A percentile compares a stretch with the other conserved stretches of the same genome.
phyloP scores from a whole-genome alignment of 352 stramenopile genomes.

The Pythium folliculosum region DNA sequence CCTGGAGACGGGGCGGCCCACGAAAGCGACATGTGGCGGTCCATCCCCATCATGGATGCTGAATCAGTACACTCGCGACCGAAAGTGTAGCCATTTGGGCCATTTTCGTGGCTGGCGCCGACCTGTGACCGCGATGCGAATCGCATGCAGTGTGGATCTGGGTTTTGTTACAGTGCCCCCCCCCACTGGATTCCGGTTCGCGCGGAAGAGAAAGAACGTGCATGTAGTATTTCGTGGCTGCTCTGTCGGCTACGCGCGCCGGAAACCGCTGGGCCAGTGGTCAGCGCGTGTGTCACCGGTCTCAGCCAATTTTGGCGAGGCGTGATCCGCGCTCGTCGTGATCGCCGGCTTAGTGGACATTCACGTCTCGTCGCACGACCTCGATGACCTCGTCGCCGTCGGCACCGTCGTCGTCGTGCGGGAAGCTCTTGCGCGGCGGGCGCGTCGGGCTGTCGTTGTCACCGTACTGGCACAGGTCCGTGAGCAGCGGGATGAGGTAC shows the following conservation, averaged over 20 bases:
- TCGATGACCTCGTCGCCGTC: slow-evolving; percentile 76
- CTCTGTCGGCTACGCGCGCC: too few species aligned
- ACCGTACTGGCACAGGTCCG: slow-evolving; percentile 64
- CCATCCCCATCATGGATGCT: background rate
- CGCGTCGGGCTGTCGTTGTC: slow-evolving; percentile 41
- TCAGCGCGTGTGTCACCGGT: too few species aligned
- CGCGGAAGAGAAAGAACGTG: background rate
- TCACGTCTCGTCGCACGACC: slow-evolving; percentile 66
- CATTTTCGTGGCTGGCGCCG: background rate
- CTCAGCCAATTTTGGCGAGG: too few species aligned
- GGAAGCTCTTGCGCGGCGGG: slow-evolving; percentile 47
- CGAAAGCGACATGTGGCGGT: background rate
- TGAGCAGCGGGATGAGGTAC: slow-evolving; percentile 82
- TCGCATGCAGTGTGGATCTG: too few species aligned
- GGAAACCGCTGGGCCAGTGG: too few species aligned
- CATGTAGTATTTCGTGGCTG: background rate
- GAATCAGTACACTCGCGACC: slow-evolving; percentile 5
- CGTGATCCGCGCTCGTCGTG: too few species aligned
- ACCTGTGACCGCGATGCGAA: too few species aligned
- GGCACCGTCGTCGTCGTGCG: slow-evolving; percentile 33
- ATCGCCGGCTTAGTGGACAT: slow-evolving; percentile 36
- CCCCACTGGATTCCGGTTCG: too few species aligned
- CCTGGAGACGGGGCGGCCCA: slow-evolving; percentile 7
- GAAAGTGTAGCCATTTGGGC: slow-evolving; percentile 10
- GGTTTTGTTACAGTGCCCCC: too few species aligned